Conservation (phyloP, 805 yeast species). For the Alloascoidea africana region DNA sequence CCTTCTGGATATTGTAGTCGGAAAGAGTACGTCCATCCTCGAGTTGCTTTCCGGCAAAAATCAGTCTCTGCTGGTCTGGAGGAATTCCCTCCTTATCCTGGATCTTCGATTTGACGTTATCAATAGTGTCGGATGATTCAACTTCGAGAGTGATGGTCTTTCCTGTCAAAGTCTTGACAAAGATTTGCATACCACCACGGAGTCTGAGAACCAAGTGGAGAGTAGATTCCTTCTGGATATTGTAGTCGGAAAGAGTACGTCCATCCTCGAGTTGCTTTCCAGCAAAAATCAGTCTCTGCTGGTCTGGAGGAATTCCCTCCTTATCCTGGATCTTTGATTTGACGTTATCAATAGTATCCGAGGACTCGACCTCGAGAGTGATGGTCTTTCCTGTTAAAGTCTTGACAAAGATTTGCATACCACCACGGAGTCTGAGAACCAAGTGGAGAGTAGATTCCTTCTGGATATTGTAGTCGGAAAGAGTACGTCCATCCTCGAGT, state of each 20-base stretch:
- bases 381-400: slow-evolving; percentile 85
- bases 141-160: slow-evolving; percentile 83
- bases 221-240: slow-evolving; percentile 90
- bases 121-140: slow-evolving; percentile 91
- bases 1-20: slow-evolving; percentile 93
- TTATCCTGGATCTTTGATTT: slow-evolving; percentile 92
- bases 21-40: slow-evolving; percentile 93
- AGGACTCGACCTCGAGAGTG: slow-evolving; percentile 81
- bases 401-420: slow-evolving; percentile 84
- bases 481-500: slow-evolving; percentile 89
- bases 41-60: slow-evolving; percentile 92
- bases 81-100: slow-evolving; percentile 96
- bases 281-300: slow-evolving; percentile 88
- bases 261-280: slow-evolving; percentile 97
- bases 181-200: slow-evolving; percentile 72
- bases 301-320: slow-evolving; percentile 96
- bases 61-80: slow-evolving; percentile 91
- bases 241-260: slow-evolving; percentile 86
- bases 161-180: slow-evolving; percentile 77
- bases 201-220: slow-evolving; percentile 73
- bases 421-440: slow-evolving; percentile 64
- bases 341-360: slow-evolving; percentile 91
- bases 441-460: slow-evolving; percentile 82
- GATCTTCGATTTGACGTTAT: slow-evolving; percentile 88
- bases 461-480: slow-evolving; percentile 90